Evolutionary conservation across 371 early-diverging fungal genomes (phyloP), one percentile per base, ranked within the genome.

Genomic region (Chytridiales sp.): DNA sequence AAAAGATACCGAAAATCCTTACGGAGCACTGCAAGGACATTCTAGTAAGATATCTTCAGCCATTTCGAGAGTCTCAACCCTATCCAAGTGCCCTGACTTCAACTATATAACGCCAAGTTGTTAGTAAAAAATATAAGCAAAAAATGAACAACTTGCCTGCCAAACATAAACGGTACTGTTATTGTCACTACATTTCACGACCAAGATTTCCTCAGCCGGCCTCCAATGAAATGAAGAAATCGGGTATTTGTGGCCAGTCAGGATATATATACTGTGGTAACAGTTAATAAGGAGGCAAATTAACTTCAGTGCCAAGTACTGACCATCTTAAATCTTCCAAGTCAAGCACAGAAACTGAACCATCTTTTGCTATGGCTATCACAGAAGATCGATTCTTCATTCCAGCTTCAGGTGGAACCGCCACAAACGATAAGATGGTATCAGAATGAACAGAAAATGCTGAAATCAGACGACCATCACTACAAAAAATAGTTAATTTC

Each of bases 241-340:
- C 2, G 76, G 74, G 52, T 78, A 73, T 2, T 78, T 65, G 35
- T 66, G 62, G 8, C 67, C 70, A 13, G 56, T 48, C 58, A 72
- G 61, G 30, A 57, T 52, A 38, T 56, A 64, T 24, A 51, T 51
- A 32, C 66, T 67, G 52, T 9, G 13, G 2, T 42, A 21, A 34
- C 48, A 19, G n/a, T 59, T 39, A 38, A 46, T 43, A 9, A 31
- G 21, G 39, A 46, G 2, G 42, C 42, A n/a, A 35, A 60, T 41
- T 35, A 56, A n/a, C 30, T 29, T 24, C 19, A 44, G 6, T 17
- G 26, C 22, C 11, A n/a, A n/a, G 22, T 4, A 42, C 30, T 22
- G 76, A 88, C 90, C 87, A 86, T 47, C 68, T 75, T 77, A 88
- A 78, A 5, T 88, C 86, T 29, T 91, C 92, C 3, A 89, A 73